These are phyloP conservation scores for Pelargonium myrrhifolium DNA, from an alignment of 441 rosid species.

Conservation along the genomic window DNA sequence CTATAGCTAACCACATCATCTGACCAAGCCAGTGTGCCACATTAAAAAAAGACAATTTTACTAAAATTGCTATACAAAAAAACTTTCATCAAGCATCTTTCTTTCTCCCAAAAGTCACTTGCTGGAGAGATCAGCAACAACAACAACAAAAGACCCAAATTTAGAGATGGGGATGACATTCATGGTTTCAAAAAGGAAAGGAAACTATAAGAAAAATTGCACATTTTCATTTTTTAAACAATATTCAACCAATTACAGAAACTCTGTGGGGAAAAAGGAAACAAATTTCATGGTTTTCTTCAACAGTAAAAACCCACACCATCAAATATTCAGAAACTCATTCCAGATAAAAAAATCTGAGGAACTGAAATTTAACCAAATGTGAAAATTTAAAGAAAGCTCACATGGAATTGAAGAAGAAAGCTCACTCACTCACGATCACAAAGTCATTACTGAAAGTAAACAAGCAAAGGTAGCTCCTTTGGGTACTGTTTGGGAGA, in stretches of 20 bases:
- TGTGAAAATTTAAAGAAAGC: conserved; percentile 11
- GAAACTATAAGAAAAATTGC: neutral
- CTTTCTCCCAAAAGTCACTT: no score
- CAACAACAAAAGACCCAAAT: no score
- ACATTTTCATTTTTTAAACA: neutral
- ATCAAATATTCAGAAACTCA: neutral
- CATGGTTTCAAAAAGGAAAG: no score
- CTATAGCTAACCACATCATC: neutral
- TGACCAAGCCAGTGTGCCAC: neutral
- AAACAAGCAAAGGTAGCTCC: neutral
- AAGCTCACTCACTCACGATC: conserved; percentile 19
- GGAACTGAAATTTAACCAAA: no score
- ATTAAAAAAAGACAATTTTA: neutral
- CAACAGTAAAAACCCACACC: conserved; percentile 2
- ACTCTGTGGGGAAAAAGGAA: neutral
- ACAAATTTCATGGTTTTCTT: neutral
- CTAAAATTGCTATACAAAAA: neutral
- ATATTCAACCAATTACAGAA: no score
- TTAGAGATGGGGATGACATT: no score
- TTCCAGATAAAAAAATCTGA: neutral
- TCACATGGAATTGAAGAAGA: conserved; percentile 51
- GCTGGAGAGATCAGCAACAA: no score
- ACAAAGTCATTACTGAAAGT: conserved; percentile 12
- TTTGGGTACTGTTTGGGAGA: neutral
- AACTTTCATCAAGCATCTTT: no score